Conservation (phyloP, 1,284 basidiomycete species). For the Tetrapyrgos nigripes region DNA sequence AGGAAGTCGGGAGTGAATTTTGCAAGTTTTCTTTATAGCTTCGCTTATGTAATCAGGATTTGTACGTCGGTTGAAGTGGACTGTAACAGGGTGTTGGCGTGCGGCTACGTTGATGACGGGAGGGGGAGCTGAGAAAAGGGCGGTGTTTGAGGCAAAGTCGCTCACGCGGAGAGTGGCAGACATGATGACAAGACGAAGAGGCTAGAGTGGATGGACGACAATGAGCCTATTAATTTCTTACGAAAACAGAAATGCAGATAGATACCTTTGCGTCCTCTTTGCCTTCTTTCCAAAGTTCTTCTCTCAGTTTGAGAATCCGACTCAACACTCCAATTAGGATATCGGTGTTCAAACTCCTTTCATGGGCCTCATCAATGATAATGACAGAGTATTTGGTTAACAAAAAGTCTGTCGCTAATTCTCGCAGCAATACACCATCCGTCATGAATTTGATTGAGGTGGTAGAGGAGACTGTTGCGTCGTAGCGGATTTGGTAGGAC, state of each 20-base stretch:
- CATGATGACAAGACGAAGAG: conserved; percentile 96
- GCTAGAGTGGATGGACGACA: conserved; percentile 55
- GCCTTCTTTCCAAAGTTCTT: conserved; percentile 85
- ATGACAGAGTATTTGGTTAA: conserved; percentile 92
- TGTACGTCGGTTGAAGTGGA: conserved; percentile 93
- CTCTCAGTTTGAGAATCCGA: conserved; percentile 88
- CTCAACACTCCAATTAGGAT: conserved; percentile 96
- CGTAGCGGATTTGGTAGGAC: conserved; percentile 98
- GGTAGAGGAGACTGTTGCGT: conserved; percentile 87
- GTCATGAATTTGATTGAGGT: conserved; percentile 99
- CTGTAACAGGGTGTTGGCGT: conserved; percentile 94
- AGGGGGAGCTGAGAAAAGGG: conserved; percentile 84
- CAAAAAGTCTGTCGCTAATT: conserved; percentile 91
- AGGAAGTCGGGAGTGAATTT: conserved; percentile 93
- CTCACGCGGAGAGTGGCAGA: conserved; percentile 95
- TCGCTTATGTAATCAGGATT: conserved; percentile 89
- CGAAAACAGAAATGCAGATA: background rate
- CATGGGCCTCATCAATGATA: conserved; percentile 98
- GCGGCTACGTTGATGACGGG: conserved; percentile 91
- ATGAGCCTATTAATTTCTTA: background rate
- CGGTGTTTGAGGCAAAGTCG: conserved; percentile 91
- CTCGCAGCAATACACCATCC: conserved; percentile 95
- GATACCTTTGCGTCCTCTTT: conserved; percentile 69
- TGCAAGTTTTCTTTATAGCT: conserved; percentile 89
- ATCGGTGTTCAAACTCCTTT: conserved; percentile 98